Evolutionary conservation across 139 green algal genomes (phyloP).

Genomic region (Tetraselmis striata): DNA sequence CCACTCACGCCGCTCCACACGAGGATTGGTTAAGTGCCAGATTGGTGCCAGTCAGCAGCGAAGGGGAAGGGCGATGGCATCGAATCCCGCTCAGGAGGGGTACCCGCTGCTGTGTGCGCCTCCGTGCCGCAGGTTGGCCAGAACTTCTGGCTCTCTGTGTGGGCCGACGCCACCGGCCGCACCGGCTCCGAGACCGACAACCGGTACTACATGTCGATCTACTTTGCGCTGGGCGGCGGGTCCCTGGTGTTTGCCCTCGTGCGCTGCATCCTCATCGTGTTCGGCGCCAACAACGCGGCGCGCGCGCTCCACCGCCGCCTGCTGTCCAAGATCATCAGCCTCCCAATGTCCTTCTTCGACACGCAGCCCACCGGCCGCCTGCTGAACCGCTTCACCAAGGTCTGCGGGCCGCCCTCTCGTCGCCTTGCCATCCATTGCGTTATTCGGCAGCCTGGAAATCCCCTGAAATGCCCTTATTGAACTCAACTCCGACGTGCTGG

Average conservation of each 20-base stretch:
- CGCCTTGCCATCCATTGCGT: no score
- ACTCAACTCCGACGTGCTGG: no score
- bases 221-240: conserved; percentile 56
- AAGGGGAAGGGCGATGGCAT: no score
- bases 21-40: no score
- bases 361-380: conserved; percentile 72
- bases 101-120: not conserved
- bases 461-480: no score
- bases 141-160: conserved; percentile 68
- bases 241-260: conserved; percentile 42
- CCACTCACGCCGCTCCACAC: no score
- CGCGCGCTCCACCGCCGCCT: conserved; percentile 33
- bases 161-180: conserved; percentile 35
- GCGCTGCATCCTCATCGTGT: conserved; percentile 35
- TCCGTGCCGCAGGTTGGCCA: conserved; percentile 44
- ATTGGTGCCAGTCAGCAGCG: no score
- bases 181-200: not conserved
- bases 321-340: conserved; percentile 47
- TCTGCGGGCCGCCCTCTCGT: not conserved
- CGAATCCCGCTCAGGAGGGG: no score
- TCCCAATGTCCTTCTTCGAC: conserved; percentile 86
- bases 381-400: conserved; percentile 76
- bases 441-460: no score
- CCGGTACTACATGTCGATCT: conserved; percentile 52
- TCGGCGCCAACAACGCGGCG: conserved; percentile 38